A percentile compares a stretch with the other conserved stretches of the same genome.
Evolutionary conservation across 2,329 filamentous ascomycete genomes (phyloP).

Genomic region (Fusarium bactridioides): DNA sequence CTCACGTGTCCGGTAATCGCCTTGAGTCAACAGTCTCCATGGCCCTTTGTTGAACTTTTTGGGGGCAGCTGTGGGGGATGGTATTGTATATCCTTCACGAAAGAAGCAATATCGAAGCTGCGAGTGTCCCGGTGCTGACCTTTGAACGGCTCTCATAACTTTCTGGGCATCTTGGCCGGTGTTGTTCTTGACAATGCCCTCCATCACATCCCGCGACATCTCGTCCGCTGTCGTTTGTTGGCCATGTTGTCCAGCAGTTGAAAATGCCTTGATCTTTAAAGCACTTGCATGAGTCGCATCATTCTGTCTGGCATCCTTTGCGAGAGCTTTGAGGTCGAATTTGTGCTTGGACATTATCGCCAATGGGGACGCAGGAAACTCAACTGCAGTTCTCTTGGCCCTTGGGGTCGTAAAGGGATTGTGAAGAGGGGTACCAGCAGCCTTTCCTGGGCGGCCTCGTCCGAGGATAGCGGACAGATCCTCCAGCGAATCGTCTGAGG

Average conservation of each 20-base stretch:
- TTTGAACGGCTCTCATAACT: conserved; percentile 58
- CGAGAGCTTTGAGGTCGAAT: conserved; percentile 69
- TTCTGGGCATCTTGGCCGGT: conserved; percentile 56
- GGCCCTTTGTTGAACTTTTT: conserved; percentile 47
- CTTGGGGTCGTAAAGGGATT: conserved; percentile 53
- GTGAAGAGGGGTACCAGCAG: conserved; percentile 22
- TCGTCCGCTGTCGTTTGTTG: conserved; percentile 15
- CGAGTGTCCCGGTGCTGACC: conserved; percentile 52
- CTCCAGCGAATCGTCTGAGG: conserved; percentile 66
- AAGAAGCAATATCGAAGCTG: conserved; percentile 61
- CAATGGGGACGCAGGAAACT: conserved; percentile 56
- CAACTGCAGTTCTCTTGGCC: conserved; percentile 55
- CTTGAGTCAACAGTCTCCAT: conserved; percentile 60
- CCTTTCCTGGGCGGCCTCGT: conserved; percentile 32
- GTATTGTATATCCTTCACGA: conserved; percentile 43
- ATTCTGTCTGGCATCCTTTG: conserved; percentile 66
- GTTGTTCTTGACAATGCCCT: conserved; percentile 47
- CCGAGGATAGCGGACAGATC: conserved; percentile 53
- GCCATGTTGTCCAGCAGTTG: conserved; percentile 27
- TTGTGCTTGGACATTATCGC: conserved; percentile 64
- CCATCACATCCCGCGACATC: conserved; percentile 36
- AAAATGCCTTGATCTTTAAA: conserved; percentile 51
- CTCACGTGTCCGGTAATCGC: conserved; percentile 55
- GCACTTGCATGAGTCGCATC: conserved; percentile 66
- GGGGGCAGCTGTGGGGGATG: conserved; percentile 39